Evolutionary conservation across 371 early-diverging fungal species (phyloP), one percentile per base, ranked within the genome.

Genomic region (Rhizoclosmatium hyalinum): DNA sequence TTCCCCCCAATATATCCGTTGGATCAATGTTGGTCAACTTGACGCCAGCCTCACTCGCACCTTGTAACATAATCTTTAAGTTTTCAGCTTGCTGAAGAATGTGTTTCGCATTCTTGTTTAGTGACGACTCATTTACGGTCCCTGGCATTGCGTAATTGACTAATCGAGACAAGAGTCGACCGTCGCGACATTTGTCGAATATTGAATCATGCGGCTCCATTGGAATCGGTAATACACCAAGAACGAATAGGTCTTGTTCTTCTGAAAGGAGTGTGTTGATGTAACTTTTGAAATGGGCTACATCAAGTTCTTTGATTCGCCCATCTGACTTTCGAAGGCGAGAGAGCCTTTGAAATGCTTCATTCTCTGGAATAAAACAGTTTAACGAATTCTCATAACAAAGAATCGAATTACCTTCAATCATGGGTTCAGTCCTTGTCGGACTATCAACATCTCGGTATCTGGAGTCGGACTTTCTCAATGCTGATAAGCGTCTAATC

Each of bases 121-220:
- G 58, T 19, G 39, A 57, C 4, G 70, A 21, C 44, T 70, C 70
- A 21, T 70, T 43, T 10, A 70, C n/a, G 2, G 70, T n/a, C 21
- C 70, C 70, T 58, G 70, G 70, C 24, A 70, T 56, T 55, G 70
- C 70, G 21, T 24, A 58, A 41, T 70, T 70, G 56, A 70, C 24
- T 24, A 65, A 3, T 6, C 70, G 56, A 14, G 70, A 12, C 21
- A 70, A 47, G 5, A 70, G 54, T 3, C 41, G 19, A 14, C 70
- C 70, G 44, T 70, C 70, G 17, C n/a, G 17, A 24, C 56, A 56
- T 14, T 57, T 56, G 8, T 56, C 60, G n/a, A 70, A 56, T 5
- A 70, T 39, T 2, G 70, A 42, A 3, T 70, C 70, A 14, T 14
- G 10, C 24, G 56, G 58, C 32, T 70, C 70, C 10, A 12, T 41